A percentile compares a stretch with the other conserved stretches of the same genome.
Evolutionary conservation across 192 early-diverging fungal genomes (phyloP).

Genomic region (Endogone sp.): DNA sequence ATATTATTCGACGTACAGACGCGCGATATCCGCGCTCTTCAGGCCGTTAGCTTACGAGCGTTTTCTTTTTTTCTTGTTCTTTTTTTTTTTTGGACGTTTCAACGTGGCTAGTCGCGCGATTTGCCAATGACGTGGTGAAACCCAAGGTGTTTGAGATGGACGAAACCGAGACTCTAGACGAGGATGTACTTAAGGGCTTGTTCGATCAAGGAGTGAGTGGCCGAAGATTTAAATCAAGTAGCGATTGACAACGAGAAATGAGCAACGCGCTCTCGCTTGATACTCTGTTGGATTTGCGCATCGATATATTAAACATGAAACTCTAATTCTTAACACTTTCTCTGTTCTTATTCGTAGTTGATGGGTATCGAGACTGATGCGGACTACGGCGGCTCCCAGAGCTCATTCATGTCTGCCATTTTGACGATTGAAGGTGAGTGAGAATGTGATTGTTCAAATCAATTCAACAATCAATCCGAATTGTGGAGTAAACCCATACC

Average conservation of each 20-base stretch:
- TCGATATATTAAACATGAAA: too few relatives aligned
- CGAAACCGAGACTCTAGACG: conserved; percentile 81
- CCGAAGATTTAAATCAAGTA: too few relatives aligned
- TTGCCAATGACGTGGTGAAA: conserved; percentile 77
- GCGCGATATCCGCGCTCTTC: not conserved
- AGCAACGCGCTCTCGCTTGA: too few relatives aligned
- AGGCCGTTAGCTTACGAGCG: not conserved
- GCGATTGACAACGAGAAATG: too few relatives aligned
- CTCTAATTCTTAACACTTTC: too few relatives aligned
- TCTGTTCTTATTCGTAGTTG: conserved; percentile 35
- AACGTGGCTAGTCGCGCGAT: conserved; percentile 64
- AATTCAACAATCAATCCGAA: not conserved
- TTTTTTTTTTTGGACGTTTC: too few relatives aligned
- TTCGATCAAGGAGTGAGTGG: conserved; percentile 84
- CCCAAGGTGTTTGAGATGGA: conserved; percentile 92
- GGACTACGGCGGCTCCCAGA: conserved; percentile 76
- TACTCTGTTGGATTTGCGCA: too few relatives aligned
- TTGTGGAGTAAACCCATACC: too few relatives aligned
- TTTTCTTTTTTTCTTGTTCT: conserved; percentile 1
- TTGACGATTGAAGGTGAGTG: conserved; percentile 71
- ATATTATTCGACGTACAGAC: not conserved
- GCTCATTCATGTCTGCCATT: conserved; percentile 82
- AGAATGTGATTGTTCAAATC: not conserved
- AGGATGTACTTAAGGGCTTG: conserved; percentile 71
- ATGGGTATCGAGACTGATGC: conserved; percentile 93